Evolutionary conservation across 805 yeast genomes (phyloP), one percentile per base, ranked within the genome.

Genomic region (Clavispora fructus): DNA sequence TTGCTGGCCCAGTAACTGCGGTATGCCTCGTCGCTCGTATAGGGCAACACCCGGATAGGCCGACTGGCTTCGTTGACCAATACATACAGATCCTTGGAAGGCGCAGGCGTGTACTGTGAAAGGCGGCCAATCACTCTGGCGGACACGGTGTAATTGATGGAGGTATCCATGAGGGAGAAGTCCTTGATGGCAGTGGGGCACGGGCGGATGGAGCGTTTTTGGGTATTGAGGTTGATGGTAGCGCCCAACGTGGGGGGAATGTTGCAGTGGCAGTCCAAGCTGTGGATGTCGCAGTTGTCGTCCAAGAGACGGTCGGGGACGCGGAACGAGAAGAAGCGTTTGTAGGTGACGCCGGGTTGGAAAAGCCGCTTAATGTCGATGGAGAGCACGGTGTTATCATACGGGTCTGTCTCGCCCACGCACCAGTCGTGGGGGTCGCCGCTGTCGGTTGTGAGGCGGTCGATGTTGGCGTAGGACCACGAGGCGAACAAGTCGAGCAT

Each of bases 341-440:
- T 63, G 53, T 63, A 62, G 13, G 56, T 57, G 25, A 51, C 54
- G 1, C 54, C 50, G 1, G 65, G 65, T 23, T 44, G 51, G 33
- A 71, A 55, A 6, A 62, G 50, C 48, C 65, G 62, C 17, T 56
- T 49, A 29, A 37, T 41, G 45, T 62, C 53, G 28, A 71, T 58
- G 26, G 55, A 61, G 29, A 60, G 48, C 9, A 45, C 42, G 23
- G 69, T 59, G 26, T 62, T 60, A 48, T 71, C 75, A 4, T 55
- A 48, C 0, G 71, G 71, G 46, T 71, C 75, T 1, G 40, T 29
- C 6, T 45, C 50, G 4, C 40, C 49, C 27, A 62, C 68, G 52
- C 77, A 71, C 77, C 77, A 71, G 58, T 57, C 54, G 57, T 55
- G 68, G 11, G 73, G 73, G 45, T 64, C 61, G 4, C 64, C 56